Percentiles rank a stretch among this genome's conserved stretches.
phyloP scores from a whole-genome alignment of 1,139 yeast species.

The Debaryomyces udenii region DNA sequence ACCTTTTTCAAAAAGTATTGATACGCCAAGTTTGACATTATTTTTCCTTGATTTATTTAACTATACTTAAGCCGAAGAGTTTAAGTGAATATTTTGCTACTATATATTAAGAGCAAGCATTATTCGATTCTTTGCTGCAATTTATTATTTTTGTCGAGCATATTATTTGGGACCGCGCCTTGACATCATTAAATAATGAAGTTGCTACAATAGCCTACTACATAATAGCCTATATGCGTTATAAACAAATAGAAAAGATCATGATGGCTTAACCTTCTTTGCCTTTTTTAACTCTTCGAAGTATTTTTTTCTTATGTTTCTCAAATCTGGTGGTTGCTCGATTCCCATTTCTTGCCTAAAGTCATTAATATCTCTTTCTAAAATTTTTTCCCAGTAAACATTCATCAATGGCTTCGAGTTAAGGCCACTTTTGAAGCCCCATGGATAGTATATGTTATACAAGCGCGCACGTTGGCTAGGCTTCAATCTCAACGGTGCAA shows the following conservation, averaged over 20 bases:
- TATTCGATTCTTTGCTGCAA: no score
- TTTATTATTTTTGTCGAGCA: slow-evolving; percentile 1
- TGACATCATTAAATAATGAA: no score
- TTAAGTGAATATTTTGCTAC: no score
- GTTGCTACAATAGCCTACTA: no score
- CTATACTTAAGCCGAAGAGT: no score
- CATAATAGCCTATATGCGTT: background rate
- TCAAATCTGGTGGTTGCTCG: slow-evolving; percentile 74
- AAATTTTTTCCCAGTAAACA: slow-evolving; percentile 89
- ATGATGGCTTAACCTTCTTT: slow-evolving; percentile 17
- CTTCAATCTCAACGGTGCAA: slow-evolving; percentile 77
- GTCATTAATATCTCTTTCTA: slow-evolving; percentile 73
- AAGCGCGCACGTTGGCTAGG: slow-evolving; percentile 55
- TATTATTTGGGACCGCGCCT: slow-evolving; percentile 2
- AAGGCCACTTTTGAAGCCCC: slow-evolving; percentile 82
- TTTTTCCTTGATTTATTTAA: background rate
- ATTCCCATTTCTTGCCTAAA: slow-evolving; percentile 73
- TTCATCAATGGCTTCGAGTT: slow-evolving; percentile 77
- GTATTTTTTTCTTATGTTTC: slow-evolving; percentile 57
- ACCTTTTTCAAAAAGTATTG: slow-evolving; percentile 43
- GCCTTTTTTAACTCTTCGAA: slow-evolving; percentile 34
- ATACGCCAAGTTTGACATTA: slow-evolving; percentile 31
- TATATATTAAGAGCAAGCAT: no score
- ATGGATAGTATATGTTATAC: slow-evolving; percentile 75
- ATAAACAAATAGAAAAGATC: background rate